Evolutionary conservation across 139 green algal species (phyloP).

Genomic region (Auxenochlorella protothecoides): DNA sequence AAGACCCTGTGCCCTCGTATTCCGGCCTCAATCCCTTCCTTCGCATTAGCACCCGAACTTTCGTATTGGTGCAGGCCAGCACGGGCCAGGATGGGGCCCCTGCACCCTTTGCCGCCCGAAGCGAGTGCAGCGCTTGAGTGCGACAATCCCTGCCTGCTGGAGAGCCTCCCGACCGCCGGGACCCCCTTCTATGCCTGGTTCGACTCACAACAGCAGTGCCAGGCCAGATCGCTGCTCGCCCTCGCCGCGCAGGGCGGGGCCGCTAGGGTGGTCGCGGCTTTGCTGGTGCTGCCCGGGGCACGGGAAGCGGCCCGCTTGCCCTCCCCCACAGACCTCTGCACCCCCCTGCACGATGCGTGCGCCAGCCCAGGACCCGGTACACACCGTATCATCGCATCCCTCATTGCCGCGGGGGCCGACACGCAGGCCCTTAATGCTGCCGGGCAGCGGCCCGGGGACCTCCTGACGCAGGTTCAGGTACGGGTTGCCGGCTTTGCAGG

Average conservation of each 20-base stretch:
- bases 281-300: neutral
- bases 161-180: too few species aligned
- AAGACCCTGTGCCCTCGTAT: too few species aligned
- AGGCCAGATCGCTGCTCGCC: neutral
- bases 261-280: neutral
- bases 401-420: conserved; percentile 4
- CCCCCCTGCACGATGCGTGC: conserved; percentile 12
- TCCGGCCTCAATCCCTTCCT: too few species aligned
- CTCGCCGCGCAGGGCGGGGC: conserved; percentile 1
- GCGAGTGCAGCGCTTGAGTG: too few species aligned
- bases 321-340: conserved; percentile 3
- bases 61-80: too few species aligned
- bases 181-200: too few species aligned
- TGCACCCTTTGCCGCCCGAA: too few species aligned
- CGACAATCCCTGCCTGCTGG: too few species aligned
- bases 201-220: neutral
- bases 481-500: neutral
- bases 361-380: conserved; percentile 2
- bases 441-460: conserved; percentile 1
- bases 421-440: neutral
- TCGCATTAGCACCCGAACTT: too few species aligned
- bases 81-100: too few species aligned
- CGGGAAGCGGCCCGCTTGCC: neutral
- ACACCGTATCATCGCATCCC: conserved; percentile 2
- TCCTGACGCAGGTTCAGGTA: conserved; percentile 10